Percentiles rank a stretch among this genome's conserved stretches.
Evolutionary conservation across 345 rosid genomes (phyloP).

Genomic region (Eucalyptus paniculata): DNA sequence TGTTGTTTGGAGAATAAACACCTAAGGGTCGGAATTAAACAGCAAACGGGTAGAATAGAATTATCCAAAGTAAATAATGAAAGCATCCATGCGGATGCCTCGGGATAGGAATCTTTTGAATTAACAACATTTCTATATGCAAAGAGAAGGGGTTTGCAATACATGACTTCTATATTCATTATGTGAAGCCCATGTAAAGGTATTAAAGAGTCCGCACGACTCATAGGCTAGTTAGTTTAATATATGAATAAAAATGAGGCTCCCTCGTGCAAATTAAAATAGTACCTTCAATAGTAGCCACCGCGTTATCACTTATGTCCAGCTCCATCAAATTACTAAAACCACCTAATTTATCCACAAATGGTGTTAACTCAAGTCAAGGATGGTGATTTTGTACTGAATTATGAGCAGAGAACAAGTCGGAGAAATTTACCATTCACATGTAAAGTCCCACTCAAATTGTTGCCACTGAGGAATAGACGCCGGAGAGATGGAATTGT

Average conservation of each 20-base stretch:
- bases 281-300: neutral
- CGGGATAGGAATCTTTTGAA: neutral
- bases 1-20: too few species aligned
- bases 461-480: accelerated
- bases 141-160: too few species aligned
- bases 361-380: neutral
- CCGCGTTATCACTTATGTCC: neutral
- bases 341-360: neutral
- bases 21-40: accelerated
- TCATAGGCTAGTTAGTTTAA: too few species aligned
- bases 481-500: neutral
- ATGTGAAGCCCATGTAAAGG: too few species aligned
- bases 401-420: too few species aligned
- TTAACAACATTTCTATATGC: neutral
- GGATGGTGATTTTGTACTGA: neutral
- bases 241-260: too few species aligned
- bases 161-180: too few species aligned
- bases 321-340: neutral
- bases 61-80: too few species aligned
- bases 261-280: accelerated
- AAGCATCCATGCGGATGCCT: neutral
- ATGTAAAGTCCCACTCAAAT: too few species aligned
- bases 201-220: accelerated
- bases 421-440: too few species aligned
- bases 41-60: accelerated